Evolutionary conservation across 257 asterid genomes (phyloP).

Genomic region (Solanum bulbocastanum): DNA sequence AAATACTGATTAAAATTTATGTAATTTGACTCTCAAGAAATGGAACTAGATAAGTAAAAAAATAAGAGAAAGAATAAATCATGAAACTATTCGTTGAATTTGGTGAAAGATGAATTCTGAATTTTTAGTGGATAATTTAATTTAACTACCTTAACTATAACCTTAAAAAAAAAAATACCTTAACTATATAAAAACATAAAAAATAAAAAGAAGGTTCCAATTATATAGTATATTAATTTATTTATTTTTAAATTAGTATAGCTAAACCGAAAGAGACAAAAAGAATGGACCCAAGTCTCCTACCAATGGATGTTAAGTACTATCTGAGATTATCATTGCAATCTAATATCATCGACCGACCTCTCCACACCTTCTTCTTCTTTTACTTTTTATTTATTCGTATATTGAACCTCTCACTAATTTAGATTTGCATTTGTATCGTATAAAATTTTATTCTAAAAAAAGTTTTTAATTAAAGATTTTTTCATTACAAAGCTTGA

Average conservation of each 20-base stretch:
- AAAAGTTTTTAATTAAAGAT: neutral
- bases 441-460: rapidly evolving
- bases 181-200: neutral
- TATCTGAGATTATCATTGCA: constrained; percentile 24
- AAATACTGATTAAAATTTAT: neutral
- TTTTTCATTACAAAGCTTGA: rapidly evolving
- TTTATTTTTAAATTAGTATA: neutral
- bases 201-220: neutral
- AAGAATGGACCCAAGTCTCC: neutral
- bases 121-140: neutral
- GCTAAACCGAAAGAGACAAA: constrained; percentile 2
- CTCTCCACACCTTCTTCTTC: neutral
- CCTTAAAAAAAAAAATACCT: neutral
- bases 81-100: neutral
- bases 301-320: neutral
- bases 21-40: neutral
- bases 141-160: neutral
- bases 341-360: constrained; percentile 35
- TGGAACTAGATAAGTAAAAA: rapidly evolving
- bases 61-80: neutral
- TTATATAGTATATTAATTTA: neutral
- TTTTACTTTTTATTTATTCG: neutral
- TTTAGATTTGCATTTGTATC: neutral
- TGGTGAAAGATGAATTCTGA: neutral
- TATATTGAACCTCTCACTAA: rapidly evolving